Conservation (phyloP, 1,139 yeast species). For the Magnusiomyces paraingens region DNA sequence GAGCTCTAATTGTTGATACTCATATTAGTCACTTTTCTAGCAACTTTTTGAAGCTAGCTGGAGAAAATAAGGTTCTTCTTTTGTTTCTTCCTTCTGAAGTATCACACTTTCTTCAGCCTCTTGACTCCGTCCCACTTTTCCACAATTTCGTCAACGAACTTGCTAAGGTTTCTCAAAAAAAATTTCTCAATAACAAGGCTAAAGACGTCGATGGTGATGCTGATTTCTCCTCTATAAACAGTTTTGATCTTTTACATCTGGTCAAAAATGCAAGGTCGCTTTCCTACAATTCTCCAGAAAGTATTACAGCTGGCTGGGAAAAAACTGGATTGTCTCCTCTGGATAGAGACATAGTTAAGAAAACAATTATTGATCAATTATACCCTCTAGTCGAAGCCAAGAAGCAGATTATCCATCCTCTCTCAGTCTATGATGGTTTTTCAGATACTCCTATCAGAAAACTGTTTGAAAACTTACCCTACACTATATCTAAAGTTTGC, state of each 20-base stretch:
- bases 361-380: background rate
- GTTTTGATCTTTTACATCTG: background rate
- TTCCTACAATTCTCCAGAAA: background rate
- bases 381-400: background rate
- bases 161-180: background rate
- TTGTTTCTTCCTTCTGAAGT: constrained; percentile 2
- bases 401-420: background rate
- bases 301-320: constrained; percentile 3
- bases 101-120: constrained; percentile 3
- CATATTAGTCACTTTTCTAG: constrained; percentile 6
- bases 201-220: background rate
- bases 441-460: background rate
- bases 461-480: background rate
- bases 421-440: background rate
- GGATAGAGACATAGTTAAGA: constrained; percentile 3
- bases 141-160: background rate
- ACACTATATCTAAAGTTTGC: constrained; percentile 2
- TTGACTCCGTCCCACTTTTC: background rate
- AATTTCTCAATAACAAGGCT: background rate
- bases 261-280: background rate
- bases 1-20: constrained; percentile 5
- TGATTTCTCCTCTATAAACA: background rate
- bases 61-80: constrained; percentile 2
- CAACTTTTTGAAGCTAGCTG: constrained; percentile 1
- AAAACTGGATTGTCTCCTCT: constrained; percentile 4